Base-by-base conservation (phyloP, 2,329 filamentous ascomycete species). In the Microdochium bolleyi region DNA sequence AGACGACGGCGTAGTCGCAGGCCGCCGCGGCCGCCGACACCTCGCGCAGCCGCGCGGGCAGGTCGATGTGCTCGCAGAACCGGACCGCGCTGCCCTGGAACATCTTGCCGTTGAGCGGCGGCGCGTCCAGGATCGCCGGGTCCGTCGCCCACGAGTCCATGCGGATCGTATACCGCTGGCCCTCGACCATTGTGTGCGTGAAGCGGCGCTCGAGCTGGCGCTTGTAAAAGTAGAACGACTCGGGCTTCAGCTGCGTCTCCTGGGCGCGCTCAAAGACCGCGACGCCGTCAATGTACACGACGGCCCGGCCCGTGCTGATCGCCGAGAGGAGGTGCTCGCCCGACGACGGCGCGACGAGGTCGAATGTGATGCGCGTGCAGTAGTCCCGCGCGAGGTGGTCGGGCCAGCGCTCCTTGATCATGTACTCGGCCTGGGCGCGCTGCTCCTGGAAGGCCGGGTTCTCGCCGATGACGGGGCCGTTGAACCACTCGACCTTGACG, bases 381-480 rank as follows among this genome's bases (percentile, higher is more conserved):
- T 75, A 0, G 82, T 83, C 50, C 78, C 86, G 24, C 80, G 82
- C 48, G 81, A 83, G 87, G 76, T 82, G 87, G 52, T 82, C 76
- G 0, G 80, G 80, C 0, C 83, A 78, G 16, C 84, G 75, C 55
- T 84, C 72, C 22, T 74, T 64, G 5, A 84, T 84, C 1, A 83
- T 83, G 2, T 84, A 87, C 58, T 88, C 84, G 83, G 84, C 87
- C 2, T 87, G 73, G 71, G 84, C 87, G 1, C 87, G 87, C 54
- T 78, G 74, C 57, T 87, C 83, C 4, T 83, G 7, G 34, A 38
- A 38, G 7, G 34, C 34, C 7, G 16, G 34, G 34, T 38, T 38
- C 7, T 38, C 34, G 5, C 34, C 34, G 11, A 38, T 38, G 7
- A 14, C 16, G 4, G 34, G n/a, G 7, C 34, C 83, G 14, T 75